These are phyloP conservation scores for Corylus avellana DNA, from an alignment of 306 rosid species.

Conservation along the genomic window DNA sequence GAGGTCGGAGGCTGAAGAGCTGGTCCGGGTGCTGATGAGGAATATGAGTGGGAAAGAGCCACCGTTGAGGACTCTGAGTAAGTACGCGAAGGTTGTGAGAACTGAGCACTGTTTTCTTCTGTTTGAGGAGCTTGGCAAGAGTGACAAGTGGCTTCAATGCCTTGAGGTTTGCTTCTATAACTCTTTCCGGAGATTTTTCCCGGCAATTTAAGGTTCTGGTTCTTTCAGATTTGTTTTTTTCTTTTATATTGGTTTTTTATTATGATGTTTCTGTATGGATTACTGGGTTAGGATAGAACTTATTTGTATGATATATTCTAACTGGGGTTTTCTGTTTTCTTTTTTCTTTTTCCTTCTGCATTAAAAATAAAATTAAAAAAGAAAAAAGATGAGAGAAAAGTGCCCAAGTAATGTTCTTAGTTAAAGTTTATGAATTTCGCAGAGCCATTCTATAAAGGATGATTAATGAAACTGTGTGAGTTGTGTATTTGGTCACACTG, in stretches of 20 bases:
- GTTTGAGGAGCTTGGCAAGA: conserved; percentile 75
- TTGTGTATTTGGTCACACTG: background rate
- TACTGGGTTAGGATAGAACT: background rate
- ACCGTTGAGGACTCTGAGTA: conserved; percentile 61
- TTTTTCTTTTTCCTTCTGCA: background rate
- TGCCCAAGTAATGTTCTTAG: background rate
- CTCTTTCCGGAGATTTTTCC: background rate
- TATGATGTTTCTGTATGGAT: background rate
- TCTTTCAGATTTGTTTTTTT: background rate
- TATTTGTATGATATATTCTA: background rate
- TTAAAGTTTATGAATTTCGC: background rate
- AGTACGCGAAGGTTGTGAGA: conserved; percentile 65
- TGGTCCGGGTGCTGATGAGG: conserved; percentile 56
- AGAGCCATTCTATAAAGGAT: background rate
- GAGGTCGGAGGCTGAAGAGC: conserved; percentile 57
- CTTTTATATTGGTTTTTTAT: background rate
- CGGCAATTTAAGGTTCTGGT: conserved; percentile 5
- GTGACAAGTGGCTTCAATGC: conserved; percentile 85
- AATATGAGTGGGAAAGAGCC: conserved; percentile 75
- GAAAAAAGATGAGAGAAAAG: background rate
- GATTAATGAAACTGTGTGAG: background rate
- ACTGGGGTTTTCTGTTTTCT: background rate
- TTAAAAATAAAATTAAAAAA: background rate
- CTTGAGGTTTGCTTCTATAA: conserved; percentile 62
- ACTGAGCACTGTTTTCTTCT: conserved; percentile 87